phyloP scores from a whole-genome alignment of 176 grass and related monocot genomes.

The bread wheat (Triticum aestivum) region IWGSC_CS_RefSeq_v2.1 NC_057814.1:236092969-236093468 shows the following conservation, averaged over 20 bases:
- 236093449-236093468: conserved; percentile 8
- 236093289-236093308: not conserved
- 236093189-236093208: not conserved
- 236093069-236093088: not conserved
- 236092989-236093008: not conserved
- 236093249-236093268: not conserved
- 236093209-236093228: not conserved
- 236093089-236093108: not conserved
- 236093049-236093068: not conserved
- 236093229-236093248: not conserved
- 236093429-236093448: conserved; percentile 8
- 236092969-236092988: conserved; percentile 20
- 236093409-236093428: not conserved
- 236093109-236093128: not conserved
- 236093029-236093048: conserved; percentile 9
- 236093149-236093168: not conserved
- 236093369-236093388: not conserved
- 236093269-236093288: not conserved
- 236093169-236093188: conserved; percentile 1
- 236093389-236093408: not conserved
- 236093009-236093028: not conserved
- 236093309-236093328: not conserved
- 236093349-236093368: not conserved
- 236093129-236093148: not conserved
- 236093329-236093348: not conserved